A percentile compares a stretch with the other conserved stretches of the same genome.
phyloP scores from a whole-genome alignment of 2,329 filamentous ascomycete genomes.

The Aspergillus terreus region DNA sequence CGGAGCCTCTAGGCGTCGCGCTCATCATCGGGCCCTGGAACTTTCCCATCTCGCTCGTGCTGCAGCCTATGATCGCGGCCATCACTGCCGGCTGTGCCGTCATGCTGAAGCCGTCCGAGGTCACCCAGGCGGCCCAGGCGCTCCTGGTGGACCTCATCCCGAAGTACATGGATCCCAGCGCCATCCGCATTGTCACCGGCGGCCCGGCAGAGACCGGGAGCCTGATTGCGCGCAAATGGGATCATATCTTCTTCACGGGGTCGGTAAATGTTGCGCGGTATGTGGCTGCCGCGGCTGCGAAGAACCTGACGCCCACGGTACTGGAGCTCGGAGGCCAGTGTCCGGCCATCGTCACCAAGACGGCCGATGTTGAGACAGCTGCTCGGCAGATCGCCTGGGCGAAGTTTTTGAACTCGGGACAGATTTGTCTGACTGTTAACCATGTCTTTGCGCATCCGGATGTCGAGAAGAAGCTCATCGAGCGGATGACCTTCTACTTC shows the following conservation, averaged over 20 bases:
- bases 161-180: constrained; percentile 41
- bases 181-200: constrained; percentile 35
- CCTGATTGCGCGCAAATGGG: constrained; percentile 38
- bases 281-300: constrained; percentile 41
- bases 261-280: constrained; percentile 36
- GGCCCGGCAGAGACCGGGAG: constrained; percentile 36
- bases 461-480: constrained; percentile 37
- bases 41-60: constrained; percentile 38
- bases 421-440: constrained; percentile 42
- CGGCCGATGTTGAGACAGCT: constrained; percentile 41
- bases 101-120: constrained; percentile 46
- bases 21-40: constrained; percentile 49
- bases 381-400: constrained; percentile 42
- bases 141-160: constrained; percentile 40
- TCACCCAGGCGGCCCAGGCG: constrained; percentile 31
- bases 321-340: constrained; percentile 47
- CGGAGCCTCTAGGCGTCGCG: constrained; percentile 44
- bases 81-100: constrained; percentile 43
- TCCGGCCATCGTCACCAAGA: constrained; percentile 42
- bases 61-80: constrained; percentile 42
- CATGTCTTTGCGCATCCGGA: constrained; percentile 44
- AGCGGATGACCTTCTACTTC: constrained; percentile 31
- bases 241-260: constrained; percentile 49
- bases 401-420: constrained; percentile 45
- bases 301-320: constrained; percentile 43